Evolutionary conservation across 2,329 filamentous ascomycete species (phyloP).

Genomic region (Verticillium nubilum): DNA sequence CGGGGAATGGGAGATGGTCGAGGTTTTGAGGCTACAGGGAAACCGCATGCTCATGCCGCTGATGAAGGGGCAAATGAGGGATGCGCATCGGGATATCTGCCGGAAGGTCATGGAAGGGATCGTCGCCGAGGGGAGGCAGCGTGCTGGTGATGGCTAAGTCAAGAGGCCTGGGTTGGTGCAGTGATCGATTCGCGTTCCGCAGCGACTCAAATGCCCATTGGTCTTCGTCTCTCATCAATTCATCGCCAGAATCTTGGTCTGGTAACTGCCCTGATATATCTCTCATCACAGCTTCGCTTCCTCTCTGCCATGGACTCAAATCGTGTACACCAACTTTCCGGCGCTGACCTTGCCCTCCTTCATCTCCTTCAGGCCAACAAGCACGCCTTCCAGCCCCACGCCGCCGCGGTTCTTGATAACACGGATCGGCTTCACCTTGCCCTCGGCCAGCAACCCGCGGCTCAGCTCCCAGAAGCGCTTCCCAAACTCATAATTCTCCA

Average conservation of each 20-base stretch:
- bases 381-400: conserved; percentile 24
- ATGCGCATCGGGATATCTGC: conserved; percentile 23
- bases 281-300: not conserved
- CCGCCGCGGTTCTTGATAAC: conserved; percentile 22
- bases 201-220: no score
- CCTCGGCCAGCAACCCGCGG: conserved; percentile 23
- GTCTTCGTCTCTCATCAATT: no score
- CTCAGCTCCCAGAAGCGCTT: conserved; percentile 27
- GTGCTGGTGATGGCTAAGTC: not conserved
- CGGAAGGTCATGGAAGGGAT: conserved; percentile 24
- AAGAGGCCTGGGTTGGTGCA: no score
- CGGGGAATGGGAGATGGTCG: conserved; percentile 25
- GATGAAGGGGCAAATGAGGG: conserved; percentile 21
- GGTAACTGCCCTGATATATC: no score
- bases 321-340: conserved; percentile 36
- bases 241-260: no score
- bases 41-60: conserved; percentile 30
- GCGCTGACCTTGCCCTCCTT: conserved; percentile 28
- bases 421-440: conserved; percentile 26
- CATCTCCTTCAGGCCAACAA: conserved; percentile 25
- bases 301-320: not conserved
- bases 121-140: not conserved
- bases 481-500: conserved; percentile 24
- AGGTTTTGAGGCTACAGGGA: conserved; percentile 24
- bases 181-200: no score